Evolutionary conservation across 768 basidiomycete genomes (phyloP).

Genomic region (Albatrellus ellisii): DNA sequence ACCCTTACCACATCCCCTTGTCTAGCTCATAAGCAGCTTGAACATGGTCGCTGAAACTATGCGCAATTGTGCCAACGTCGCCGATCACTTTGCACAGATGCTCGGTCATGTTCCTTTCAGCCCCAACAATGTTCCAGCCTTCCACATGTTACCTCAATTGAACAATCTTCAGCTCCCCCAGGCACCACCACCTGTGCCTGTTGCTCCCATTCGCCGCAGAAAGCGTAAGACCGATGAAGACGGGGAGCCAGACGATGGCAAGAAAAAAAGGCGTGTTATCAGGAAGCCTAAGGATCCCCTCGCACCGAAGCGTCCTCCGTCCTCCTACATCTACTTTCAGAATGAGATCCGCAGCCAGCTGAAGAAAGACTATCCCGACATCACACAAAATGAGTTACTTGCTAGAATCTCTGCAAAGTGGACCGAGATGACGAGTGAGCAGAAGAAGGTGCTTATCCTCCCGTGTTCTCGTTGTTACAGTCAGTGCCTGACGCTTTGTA

Average conservation of each 20-base stretch:
- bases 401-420: conserved; percentile 61
- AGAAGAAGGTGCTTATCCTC: conserved; percentile 53
- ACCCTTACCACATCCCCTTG: conserved; percentile 6
- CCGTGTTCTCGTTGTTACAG: not conserved
- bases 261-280: conserved; percentile 37
- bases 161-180: too few species aligned
- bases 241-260: conserved; percentile 17
- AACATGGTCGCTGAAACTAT: conserved; percentile 45
- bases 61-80: conserved; percentile 46
- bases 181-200: conserved; percentile 9
- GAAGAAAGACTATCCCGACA: conserved; percentile 45
- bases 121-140: conserved; percentile 10
- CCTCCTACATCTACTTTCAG: conserved; percentile 91
- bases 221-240: conserved; percentile 36
- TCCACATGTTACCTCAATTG: conserved; percentile 12
- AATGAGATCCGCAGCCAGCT: conserved; percentile 74
- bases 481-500: conserved; percentile 8
- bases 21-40: conserved; percentile 43
- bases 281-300: conserved; percentile 80
- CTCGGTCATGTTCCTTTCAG: conserved; percentile 26
- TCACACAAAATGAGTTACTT: conserved; percentile 65
- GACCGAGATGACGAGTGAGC: conserved; percentile 47
- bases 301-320: conserved; percentile 87
- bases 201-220: conserved; percentile 18
- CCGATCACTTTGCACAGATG: conserved; percentile 44